Evolutionary conservation across 768 basidiomycete genomes (phyloP), one percentile per base, ranked within the genome.

Genomic region (Paxillus ammoniavirescens): DNA sequence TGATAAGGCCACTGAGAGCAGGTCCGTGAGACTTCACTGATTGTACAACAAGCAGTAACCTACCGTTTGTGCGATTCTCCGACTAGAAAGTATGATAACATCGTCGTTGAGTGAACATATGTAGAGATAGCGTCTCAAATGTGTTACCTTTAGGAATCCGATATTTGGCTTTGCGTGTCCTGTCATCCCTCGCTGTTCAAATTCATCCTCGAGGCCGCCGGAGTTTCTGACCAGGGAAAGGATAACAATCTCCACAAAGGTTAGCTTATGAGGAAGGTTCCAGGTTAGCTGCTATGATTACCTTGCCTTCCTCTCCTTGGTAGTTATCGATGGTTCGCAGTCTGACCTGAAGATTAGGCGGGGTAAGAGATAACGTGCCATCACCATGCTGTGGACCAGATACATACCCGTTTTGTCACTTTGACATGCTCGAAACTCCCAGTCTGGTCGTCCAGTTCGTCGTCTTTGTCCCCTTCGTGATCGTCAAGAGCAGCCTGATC

Each of bases 251-350:
- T 86, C 54, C 9, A 5, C 10, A n/a, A 46, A 52, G 2, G 42
- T 53, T 47, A 61, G 43, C 33, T 15, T 18, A 48, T 21, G 12
- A 12, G 17, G 4, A 9, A 5, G 2, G 40, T 17, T 23, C 10
- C 18, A 31, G 36, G 52, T n/a, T 12, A n/a, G 18, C 14, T 31
- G n/a, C 9, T 41, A 17, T 0, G 43, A 63, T 15, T 58, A 80
- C 82, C 62, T 76, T 80, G 2, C 80, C 84, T 70, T 89, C 87
- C 54, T 86, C 82, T 2, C 88, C 89, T 67, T 91, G 90, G 62
- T 82, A 91, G 47, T 85, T 89, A 56, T 92, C 89, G 2, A 91
- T 80, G 0, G 89, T 91, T 5, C 89, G 79, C 5, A 91, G 72
- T 8, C 80, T 77, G 40, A 89, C 80, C 87, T 89, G 45, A 5